phyloP scores from a whole-genome alignment of 805 yeast genomes.

The Candida xyloterini region DNA sequence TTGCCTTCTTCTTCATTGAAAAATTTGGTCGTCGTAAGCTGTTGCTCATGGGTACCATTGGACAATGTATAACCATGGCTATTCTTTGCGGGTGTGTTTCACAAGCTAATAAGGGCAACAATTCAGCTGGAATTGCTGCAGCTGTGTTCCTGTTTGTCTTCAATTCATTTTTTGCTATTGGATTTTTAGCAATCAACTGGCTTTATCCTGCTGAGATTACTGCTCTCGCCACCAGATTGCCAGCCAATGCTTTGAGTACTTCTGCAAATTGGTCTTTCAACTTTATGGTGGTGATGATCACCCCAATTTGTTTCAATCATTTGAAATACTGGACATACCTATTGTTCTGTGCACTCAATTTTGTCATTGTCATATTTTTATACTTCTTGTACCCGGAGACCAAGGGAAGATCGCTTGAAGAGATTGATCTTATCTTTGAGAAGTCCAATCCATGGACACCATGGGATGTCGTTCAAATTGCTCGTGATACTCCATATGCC shows the following conservation, averaged over 20 bases:
- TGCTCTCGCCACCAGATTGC: conserved; percentile 48
- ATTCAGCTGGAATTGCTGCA: conserved; percentile 40
- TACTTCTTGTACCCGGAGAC: conserved; percentile 48
- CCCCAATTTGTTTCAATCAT: conserved; percentile 41
- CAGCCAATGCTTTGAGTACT: conserved; percentile 50
- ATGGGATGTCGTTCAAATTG: conserved; percentile 41
- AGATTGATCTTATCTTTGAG: conserved; percentile 37
- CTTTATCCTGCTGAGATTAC: conserved; percentile 57
- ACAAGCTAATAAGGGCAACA: conserved; percentile 22
- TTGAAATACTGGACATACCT: conserved; percentile 42
- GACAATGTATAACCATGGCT: conserved; percentile 44
- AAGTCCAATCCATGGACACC: conserved; percentile 35
- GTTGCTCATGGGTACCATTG: conserved; percentile 33
- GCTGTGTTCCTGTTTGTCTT: conserved; percentile 46
- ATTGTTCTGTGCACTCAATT: conserved; percentile 43
- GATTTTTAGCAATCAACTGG: conserved; percentile 48
- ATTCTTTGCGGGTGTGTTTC: conserved; percentile 40
- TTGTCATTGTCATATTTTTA: conserved; percentile 39
- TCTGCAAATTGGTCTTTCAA: conserved; percentile 58
- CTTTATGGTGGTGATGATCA: conserved; percentile 55
- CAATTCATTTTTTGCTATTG: conserved; percentile 47
- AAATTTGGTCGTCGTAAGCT: conserved; percentile 39
- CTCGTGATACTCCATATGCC: conserved; percentile 11
- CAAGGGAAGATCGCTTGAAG: conserved; percentile 44
- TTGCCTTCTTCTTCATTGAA: conserved; percentile 46